Evolutionary conservation across 2,329 filamentous ascomycete species (phyloP).

Genomic region (Colletotrichum neosansevieriae): DNA sequence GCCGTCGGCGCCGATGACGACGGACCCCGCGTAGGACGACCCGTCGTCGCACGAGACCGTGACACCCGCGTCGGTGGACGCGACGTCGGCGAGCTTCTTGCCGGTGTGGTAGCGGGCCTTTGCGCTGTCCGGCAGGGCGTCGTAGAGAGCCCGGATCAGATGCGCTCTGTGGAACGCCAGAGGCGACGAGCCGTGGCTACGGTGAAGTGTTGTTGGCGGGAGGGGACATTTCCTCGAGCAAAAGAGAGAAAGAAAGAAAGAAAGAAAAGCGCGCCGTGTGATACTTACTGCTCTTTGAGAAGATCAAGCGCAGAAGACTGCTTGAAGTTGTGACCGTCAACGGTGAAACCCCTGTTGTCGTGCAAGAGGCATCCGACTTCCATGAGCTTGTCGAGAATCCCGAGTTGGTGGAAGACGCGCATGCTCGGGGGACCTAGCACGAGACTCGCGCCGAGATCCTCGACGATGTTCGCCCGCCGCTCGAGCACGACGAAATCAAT

Average conservation of each 20-base stretch:
- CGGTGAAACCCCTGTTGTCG: constrained; percentile 7
- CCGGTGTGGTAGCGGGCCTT: constrained; percentile 46
- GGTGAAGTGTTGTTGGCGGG: too few species aligned
- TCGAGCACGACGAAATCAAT: constrained; percentile 53
- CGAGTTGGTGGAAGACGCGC: constrained; percentile 49
- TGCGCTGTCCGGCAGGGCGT: constrained; percentile 44
- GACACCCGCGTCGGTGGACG: constrained; percentile 43
- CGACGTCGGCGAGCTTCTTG: constrained; percentile 45
- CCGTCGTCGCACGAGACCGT: constrained; percentile 51
- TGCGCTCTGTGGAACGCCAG: constrained; percentile 51
- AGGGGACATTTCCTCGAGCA: neutral
- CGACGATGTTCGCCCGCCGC: constrained; percentile 43
- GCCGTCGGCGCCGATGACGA: constrained; percentile 59
- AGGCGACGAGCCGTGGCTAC: constrained; percentile 45
- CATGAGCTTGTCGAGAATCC: constrained; percentile 41
- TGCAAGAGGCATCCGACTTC: constrained; percentile 15
- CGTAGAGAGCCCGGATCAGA: constrained; percentile 49
- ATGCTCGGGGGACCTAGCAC: constrained; percentile 45
- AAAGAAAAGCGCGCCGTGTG: neutral
- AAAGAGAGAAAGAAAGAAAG: too few species aligned
- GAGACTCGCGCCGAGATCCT: constrained; percentile 46
- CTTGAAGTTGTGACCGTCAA: constrained; percentile 25
- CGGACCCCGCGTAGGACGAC: constrained; percentile 47
- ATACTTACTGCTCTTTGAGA: constrained; percentile 3
- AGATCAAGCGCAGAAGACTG: neutral